Conservation (phyloP, 371 early-diverging fungal species). For the Rhizopus delemar region DNA sequence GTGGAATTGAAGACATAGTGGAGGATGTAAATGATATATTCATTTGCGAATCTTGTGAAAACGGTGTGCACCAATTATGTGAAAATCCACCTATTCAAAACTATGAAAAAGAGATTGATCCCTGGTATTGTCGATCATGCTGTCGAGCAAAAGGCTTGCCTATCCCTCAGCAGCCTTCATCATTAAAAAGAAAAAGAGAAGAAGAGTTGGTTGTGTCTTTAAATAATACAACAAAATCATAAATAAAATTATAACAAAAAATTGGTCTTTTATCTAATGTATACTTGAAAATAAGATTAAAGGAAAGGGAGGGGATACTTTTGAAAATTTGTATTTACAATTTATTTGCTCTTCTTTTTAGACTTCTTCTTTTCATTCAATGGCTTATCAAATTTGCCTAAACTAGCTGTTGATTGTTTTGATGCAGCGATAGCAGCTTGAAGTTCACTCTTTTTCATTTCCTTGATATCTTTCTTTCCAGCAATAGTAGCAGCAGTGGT, state of each 20-base stretch:
- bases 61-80: slow-evolving; percentile 49
- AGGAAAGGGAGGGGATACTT: not conserved
- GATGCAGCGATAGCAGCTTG: slow-evolving; percentile 66
- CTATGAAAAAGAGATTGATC: slow-evolving; percentile 43
- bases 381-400: slow-evolving; percentile 84
- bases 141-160: slow-evolving; percentile 28
- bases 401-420: slow-evolving; percentile 81
- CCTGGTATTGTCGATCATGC: slow-evolving; percentile 53
- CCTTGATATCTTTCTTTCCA: slow-evolving; percentile 50
- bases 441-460: slow-evolving; percentile 70
- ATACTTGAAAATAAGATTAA: no score
- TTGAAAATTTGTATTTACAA: not conserved
- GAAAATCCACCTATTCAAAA: slow-evolving; percentile 39
- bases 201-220: slow-evolving; percentile 1
- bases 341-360: slow-evolving; percentile 3
- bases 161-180: slow-evolving; percentile 18
- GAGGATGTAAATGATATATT: slow-evolving; percentile 46
- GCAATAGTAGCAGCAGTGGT: slow-evolving; percentile 54
- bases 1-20: slow-evolving; percentile 37
- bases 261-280: no score
- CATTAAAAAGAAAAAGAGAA: slow-evolving; percentile 22
- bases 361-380: not conserved
- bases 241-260: not conserved
- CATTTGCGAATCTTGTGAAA: slow-evolving; percentile 46
- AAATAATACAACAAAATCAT: not conserved